Percentiles rank a stretch among this genome's conserved stretches.
These are phyloP conservation scores for Sanghuangporus sanghuang DNA, from an alignment of 1,284 basidiomycete genomes.

Conservation along the genomic window DNA sequence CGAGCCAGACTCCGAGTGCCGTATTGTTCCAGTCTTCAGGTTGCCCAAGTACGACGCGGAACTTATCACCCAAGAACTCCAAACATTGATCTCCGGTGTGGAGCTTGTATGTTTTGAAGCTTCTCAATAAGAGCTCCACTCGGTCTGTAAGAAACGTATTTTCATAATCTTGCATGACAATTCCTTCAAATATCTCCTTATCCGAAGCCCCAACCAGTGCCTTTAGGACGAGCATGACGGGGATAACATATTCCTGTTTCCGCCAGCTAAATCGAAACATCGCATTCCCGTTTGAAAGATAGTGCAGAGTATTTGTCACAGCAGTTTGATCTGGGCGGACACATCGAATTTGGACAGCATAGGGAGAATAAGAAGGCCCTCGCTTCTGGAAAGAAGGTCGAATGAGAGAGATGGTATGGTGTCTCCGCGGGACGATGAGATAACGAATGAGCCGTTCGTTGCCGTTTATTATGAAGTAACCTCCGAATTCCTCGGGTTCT, in stretches of 20 bases:
- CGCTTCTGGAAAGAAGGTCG: slow-evolving; percentile 88
- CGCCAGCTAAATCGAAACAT: slow-evolving; percentile 96
- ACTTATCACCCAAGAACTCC: slow-evolving; percentile 97
- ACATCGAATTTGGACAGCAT: slow-evolving; percentile 94
- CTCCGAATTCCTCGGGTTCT: slow-evolving; percentile 98
- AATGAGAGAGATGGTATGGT: slow-evolving; percentile 85
- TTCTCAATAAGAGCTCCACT: slow-evolving; percentile 94
- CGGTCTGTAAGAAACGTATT: slow-evolving; percentile 98
- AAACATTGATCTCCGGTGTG: slow-evolving; percentile 92
- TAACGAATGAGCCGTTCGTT: slow-evolving; percentile 99
- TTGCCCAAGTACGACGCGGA: slow-evolving; percentile 86
- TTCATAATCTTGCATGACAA: slow-evolving; percentile 95
- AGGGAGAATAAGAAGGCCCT: slow-evolving; percentile 91
- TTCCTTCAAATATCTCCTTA: slow-evolving; percentile 96
- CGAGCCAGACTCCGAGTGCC: slow-evolving; percentile 79
- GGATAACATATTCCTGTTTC: slow-evolving; percentile 99
- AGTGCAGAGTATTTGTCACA: slow-evolving; percentile 95
- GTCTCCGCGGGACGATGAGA: slow-evolving; percentile 86
- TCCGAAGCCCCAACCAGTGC: slow-evolving; percentile 93
- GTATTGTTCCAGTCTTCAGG: slow-evolving; percentile 93
- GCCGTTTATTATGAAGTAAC: slow-evolving; percentile 98
- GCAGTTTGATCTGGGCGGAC: slow-evolving; percentile 89
- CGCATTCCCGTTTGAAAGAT: slow-evolving; percentile 92
- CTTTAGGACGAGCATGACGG: slow-evolving; percentile 95
- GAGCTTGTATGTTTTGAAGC: slow-evolving; percentile 90